These are phyloP conservation scores for Wallacemonas sp. DNA, from an alignment of 208 protist genomes.

Conservation along the genomic window DNA sequence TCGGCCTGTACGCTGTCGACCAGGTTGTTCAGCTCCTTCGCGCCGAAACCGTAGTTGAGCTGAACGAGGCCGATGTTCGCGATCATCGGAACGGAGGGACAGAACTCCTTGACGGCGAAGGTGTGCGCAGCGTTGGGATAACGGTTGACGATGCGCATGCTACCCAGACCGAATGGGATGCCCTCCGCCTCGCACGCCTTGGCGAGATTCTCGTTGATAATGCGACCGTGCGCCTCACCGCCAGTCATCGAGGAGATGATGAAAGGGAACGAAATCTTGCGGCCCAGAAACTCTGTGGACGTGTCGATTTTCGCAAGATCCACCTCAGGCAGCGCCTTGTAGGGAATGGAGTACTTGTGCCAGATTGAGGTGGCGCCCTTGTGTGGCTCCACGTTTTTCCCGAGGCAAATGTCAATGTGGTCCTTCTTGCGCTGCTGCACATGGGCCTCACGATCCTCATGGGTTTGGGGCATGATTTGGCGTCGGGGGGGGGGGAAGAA, in stretches of 20 bases:
- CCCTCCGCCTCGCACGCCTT: constrained; percentile 86
- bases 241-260: constrained; percentile 92
- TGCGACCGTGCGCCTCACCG: constrained; percentile 85
- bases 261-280: constrained; percentile 82
- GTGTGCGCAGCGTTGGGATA: constrained; percentile 81
- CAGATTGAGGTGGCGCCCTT: constrained; percentile 63
- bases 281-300: constrained; percentile 68
- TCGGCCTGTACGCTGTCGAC: constrained; percentile 82
- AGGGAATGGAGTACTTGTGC: constrained; percentile 81
- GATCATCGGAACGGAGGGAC: constrained; percentile 89
- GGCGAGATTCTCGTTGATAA: constrained; percentile 91
- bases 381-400: constrained; percentile 84
- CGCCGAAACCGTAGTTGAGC: constrained; percentile 92
- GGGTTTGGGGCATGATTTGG: background rate
- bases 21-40: constrained; percentile 81
- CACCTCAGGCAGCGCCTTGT: constrained; percentile 88
- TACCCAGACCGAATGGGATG: constrained; percentile 89
- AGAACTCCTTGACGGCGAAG: constrained; percentile 88
- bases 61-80: constrained; percentile 93
- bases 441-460: constrained; percentile 58
- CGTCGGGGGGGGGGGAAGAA: too few species aligned
- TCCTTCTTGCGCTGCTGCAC: constrained; percentile 87
- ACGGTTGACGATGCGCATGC: constrained; percentile 91
- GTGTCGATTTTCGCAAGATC: constrained; percentile 80
- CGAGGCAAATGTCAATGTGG: constrained; percentile 91